Percentiles rank a stretch among this genome's conserved stretches.
Conservation (phyloP, 176 grass and related monocot genomes). For the Triticum monococcum region DNA sequence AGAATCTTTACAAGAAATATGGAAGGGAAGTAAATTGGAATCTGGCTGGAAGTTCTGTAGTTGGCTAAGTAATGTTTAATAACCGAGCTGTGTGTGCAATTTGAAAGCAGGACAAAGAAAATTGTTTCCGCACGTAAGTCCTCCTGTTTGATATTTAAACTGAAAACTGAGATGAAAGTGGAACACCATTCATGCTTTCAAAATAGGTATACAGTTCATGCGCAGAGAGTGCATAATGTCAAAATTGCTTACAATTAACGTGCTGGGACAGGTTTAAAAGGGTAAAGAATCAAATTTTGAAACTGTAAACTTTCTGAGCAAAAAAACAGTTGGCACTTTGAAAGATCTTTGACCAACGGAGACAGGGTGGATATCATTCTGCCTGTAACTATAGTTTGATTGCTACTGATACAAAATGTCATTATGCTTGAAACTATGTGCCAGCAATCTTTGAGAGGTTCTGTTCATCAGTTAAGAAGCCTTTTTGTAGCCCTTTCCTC, state of each 20-base stretch:
- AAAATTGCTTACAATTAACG: neutral
- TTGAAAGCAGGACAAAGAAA: neutral
- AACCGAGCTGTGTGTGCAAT: neutral
- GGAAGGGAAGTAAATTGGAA: neutral
- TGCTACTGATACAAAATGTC: neutral
- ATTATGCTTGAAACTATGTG: neutral
- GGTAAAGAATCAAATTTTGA: neutral
- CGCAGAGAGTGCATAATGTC: neutral
- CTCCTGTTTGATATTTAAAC: neutral
- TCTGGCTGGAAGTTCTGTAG: neutral
- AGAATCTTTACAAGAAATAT: neutral
- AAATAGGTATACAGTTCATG: neutral
- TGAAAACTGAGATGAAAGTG: neutral
- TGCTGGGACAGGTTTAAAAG: neutral
- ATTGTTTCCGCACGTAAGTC: neutral
- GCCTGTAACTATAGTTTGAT: neutral
- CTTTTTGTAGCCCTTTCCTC: neutral
- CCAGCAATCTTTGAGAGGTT: neutral
- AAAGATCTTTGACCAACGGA: neutral
- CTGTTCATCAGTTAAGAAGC: neutral
- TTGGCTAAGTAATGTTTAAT: neutral
- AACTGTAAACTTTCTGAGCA: neutral
- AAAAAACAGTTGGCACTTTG: neutral
- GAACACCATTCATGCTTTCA: neutral
- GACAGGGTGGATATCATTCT: neutral